phyloP scores from a whole-genome alignment of 1,139 yeast genomes.

The Magnusiomyces suaveolens region DNA sequence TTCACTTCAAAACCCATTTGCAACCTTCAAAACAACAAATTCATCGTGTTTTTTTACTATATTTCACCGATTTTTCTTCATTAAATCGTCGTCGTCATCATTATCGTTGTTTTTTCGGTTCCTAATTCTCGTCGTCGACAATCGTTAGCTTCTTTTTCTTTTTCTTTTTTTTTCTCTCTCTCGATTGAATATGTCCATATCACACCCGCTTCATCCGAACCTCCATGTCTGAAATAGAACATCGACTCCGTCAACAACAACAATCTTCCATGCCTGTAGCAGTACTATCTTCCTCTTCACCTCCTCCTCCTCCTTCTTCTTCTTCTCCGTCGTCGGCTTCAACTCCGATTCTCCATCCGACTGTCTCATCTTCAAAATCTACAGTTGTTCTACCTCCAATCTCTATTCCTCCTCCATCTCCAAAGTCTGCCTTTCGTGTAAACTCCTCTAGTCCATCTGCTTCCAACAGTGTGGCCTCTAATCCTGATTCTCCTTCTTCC shows the following conservation, averaged over 20 bases:
- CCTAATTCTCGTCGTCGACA: no score
- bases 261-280: conserved; percentile 11
- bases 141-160: no score
- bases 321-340: not conserved
- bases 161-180: no score
- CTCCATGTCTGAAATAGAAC: conserved; percentile 16
- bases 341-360: not conserved
- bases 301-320: conserved; percentile 1
- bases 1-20: no score
- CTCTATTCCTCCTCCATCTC: not conserved
- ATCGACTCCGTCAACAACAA: conserved; percentile 11
- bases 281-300: conserved; percentile 10
- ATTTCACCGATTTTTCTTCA: no score
- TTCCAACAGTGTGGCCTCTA: not conserved
- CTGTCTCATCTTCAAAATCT: not conserved
- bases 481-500: conserved; percentile 33
- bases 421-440: not conserved
- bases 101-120: no score
- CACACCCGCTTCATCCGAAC: conserved; percentile 4
- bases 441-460: not conserved
- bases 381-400: not conserved
- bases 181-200: conserved; percentile 1
- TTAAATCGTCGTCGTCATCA: no score
- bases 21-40: no score
- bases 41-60: no score